These are phyloP conservation scores for Pelargonium myrrhifolium DNA, from an alignment of 441 rosid species.

Conservation along the genomic window DNA sequence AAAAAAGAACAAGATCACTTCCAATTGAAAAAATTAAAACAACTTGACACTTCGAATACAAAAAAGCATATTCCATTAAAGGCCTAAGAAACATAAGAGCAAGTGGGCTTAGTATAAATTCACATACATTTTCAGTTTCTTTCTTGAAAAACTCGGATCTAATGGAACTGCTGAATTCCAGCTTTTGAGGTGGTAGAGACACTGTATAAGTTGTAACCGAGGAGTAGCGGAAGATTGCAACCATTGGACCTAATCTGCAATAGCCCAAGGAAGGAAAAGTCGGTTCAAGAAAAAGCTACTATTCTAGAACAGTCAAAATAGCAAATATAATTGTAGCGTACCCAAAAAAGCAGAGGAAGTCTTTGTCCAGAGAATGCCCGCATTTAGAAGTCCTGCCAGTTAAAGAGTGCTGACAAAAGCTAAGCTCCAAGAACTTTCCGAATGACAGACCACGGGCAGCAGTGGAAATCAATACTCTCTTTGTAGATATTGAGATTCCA, in stretches of 20 bases:
- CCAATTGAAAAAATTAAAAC: slow-evolving; percentile 1
- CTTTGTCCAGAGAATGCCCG: slow-evolving; percentile 70
- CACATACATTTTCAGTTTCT: slow-evolving; percentile 54
- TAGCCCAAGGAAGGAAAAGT: neutral
- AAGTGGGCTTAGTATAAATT: slow-evolving; percentile 11
- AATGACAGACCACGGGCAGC: slow-evolving; percentile 77
- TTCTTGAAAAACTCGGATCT: slow-evolving; percentile 45
- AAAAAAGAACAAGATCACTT: slow-evolving; percentile 14
- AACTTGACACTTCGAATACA: neutral
- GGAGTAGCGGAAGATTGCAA: slow-evolving; percentile 84
- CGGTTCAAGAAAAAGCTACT: neutral
- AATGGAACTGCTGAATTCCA: slow-evolving; percentile 51
- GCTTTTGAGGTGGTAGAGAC: slow-evolving; percentile 64
- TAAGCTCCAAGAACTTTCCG: slow-evolving; percentile 93
- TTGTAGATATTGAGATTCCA: slow-evolving; percentile 49
- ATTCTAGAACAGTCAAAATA: neutral
- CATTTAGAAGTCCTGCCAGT: slow-evolving; percentile 48
- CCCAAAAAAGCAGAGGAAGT: slow-evolving; percentile 93
- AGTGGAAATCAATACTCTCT: slow-evolving; percentile 69
- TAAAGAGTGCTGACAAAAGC: slow-evolving; percentile 52
- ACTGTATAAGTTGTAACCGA: slow-evolving; percentile 60
- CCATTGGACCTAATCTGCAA: slow-evolving; percentile 78
- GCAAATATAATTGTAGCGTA: slow-evolving; percentile 24
- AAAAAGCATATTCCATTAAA: slow-evolving; percentile 6
- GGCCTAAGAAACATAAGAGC: slow-evolving; percentile 16